Base-by-base conservation (phyloP, 805 yeast genomes). In the Lachancea fermentati region DNA sequence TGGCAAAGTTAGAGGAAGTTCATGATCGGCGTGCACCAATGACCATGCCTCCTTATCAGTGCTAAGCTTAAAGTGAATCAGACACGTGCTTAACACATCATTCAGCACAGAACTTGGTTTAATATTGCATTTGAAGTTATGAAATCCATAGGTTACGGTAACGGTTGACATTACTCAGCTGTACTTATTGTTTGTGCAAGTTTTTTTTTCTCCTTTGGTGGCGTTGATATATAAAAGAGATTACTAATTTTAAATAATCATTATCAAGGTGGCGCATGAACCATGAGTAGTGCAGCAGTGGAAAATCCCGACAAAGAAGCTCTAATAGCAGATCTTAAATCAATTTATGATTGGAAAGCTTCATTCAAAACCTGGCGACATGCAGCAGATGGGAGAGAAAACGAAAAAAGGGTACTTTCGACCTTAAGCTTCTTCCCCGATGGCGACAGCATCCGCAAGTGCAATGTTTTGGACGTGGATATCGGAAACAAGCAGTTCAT, bases 341-440 rank as follows among this genome's bases (percentile, higher is more conserved):
- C 48, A 7, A 34, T 26, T 5, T 53, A 53, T 32, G 42, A 51
- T 2, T 62, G 60, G 37, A 31, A 49, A 8, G 68, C 66, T 8
- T 65, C 76, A 3, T 59, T 61, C 37, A 44, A 51, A 33, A 75
- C 73, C 46, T 73, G 78, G 78, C 56, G 61, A 54, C 43, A 50
- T 6, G 60, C 68, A 12, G 51, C 58, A 4, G 49, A 62, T 6
- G 52, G 69, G 19, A 57, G 46, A 3, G 45, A 55, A 19, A 63
- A 74, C n/a, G 78, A 79, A 50, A 55, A 63, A 14, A 65, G 66
- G 4, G 68, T 87, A 6, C 65, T 86, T 15, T 70, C 79, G 12
- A 56, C 65, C 2, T 63, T 83, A 14, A 81, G 87, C 1, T 80
- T 76, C 54, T 78, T 63, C 47, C 84, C 84, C 2, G 65, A 66